Base-by-base conservation (phyloP, 345 rosid species). In the Eucalyptus microcorys region DNA sequence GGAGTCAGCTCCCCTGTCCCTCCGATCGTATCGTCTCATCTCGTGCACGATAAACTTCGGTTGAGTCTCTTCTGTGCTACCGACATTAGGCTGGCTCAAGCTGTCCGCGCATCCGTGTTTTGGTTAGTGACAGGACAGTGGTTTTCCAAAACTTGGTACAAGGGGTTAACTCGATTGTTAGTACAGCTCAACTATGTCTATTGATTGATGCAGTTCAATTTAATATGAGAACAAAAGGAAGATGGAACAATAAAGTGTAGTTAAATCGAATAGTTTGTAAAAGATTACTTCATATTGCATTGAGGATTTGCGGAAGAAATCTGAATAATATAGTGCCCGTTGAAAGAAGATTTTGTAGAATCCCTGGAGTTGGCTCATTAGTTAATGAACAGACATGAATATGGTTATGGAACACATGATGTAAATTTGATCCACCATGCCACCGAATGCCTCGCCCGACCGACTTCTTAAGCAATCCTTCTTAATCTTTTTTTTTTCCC, bases 391-490 rank as follows among this genome's bases (percentile, higher is more conserved):
- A 2, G 81, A 71, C 21, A 8, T 32, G 19, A 32, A 24, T 9
- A 34, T 34, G 81, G 13, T 5, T 21, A 9, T 10, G 4, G 43
- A 34, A 68, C 2, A 40, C 26, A 8, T 0, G 3, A 16, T 5
- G 3, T 32, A 32, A 16, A 66, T 16, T 66, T 8, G 40, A 66
- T 32, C 42, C 34, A 15, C 19, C 10, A 14, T 30, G 9, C 37
- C 19, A 15, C 3, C 10, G 1, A 32, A 66, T 32, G 42, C 24
- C 12, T 32, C 3, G 2, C 11, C 3, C 1, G 2, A 32, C 5
- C 79, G 32, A 66, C 40, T 66, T 66, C 27, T 66, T 27, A 12
- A 59, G n/a, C 66, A 59, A 59, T 59, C 27, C 40, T 66, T 32
- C 79, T 3, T n/a, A 8, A 15, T 15, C 11, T 32, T 4, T 66